phyloP scores from a whole-genome alignment of 108 stramenopile genomes.

The Asterionellopsis glacialis region DNA sequence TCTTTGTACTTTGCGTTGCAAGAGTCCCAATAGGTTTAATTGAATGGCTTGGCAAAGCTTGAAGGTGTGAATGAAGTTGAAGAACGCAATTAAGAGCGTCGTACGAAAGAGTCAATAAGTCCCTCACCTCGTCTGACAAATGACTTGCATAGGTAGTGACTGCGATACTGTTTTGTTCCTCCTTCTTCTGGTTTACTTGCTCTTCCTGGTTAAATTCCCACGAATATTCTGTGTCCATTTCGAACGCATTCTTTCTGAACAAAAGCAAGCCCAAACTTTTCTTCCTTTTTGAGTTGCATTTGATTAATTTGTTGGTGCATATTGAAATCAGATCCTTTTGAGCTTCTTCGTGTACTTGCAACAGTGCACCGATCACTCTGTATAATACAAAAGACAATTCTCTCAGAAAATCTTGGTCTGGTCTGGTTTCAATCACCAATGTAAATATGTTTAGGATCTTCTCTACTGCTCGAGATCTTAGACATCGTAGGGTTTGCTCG shows the following conservation, averaged over 20 bases:
- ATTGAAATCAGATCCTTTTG: constrained; percentile 9
- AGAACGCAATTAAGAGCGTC: no score
- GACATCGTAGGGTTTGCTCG: constrained; percentile 1
- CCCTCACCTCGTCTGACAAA: no score
- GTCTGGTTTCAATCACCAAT: no score
- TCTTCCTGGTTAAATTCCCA: no score
- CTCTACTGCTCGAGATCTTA: constrained; percentile 27
- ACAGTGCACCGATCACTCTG: constrained; percentile 15
- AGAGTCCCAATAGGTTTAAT: no score
- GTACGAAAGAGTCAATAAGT: no score
- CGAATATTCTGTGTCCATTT: neutral
- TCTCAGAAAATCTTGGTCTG: neutral
- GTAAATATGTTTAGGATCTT: constrained; percentile 6
- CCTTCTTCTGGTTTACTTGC: no score
- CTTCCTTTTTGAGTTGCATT: neutral
- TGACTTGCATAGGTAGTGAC: no score
- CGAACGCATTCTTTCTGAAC: neutral
- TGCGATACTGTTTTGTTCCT: no score
- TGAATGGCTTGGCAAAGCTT: no score
- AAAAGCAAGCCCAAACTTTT: constrained; percentile 8
- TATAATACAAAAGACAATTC: constrained; percentile 13
- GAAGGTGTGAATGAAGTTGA: no score
- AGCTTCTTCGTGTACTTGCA: constrained; percentile 17
- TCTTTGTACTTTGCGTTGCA: no score
- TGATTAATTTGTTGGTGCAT: neutral